Conservation (phyloP, 768 basidiomycete species). For the Kwoniella heveanensis region DNA sequence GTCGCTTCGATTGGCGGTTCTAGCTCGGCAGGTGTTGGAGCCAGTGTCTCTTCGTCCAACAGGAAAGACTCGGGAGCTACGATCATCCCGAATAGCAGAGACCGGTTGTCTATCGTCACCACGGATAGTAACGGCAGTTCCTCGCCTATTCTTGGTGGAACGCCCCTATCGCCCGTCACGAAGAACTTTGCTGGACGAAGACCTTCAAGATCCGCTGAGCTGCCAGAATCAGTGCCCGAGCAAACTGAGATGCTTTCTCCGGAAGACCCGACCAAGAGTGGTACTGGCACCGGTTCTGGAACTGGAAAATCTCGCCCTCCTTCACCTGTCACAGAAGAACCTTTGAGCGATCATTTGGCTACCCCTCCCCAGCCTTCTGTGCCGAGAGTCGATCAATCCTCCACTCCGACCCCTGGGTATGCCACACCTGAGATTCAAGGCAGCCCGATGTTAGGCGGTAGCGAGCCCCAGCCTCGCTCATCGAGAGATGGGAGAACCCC, state of each 20-base stretch:
- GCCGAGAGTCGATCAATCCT: constrained; percentile 14
- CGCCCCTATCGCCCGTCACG: constrained; percentile 27
- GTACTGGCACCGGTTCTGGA: background rate
- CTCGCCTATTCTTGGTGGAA: constrained; percentile 13
- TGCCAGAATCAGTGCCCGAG: constrained; percentile 42
- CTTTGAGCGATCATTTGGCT: background rate
- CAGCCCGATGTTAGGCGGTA: constrained; percentile 12
- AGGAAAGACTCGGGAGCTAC: constrained; percentile 19
- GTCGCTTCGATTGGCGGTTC: constrained; percentile 19
- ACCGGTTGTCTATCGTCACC: constrained; percentile 29
- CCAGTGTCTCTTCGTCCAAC: background rate
- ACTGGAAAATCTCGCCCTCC: constrained; percentile 26
- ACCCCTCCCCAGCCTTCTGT: constrained; percentile 2
- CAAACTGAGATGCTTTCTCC: constrained; percentile 29
- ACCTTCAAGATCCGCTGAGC: constrained; percentile 39
- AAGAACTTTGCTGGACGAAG: constrained; percentile 24
- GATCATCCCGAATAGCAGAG: constrained; percentile 1
- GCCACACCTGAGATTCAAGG: constrained; percentile 16
- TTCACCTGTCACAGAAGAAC: constrained; percentile 40
- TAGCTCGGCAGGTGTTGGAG: background rate
- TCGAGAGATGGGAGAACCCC: constrained; percentile 20
- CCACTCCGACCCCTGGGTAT: constrained; percentile 10
- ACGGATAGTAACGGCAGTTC: constrained; percentile 27
- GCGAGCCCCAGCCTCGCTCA: background rate
- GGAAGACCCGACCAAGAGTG: background rate